These are phyloP conservation scores for Cordyceps cicadae DNA, from an alignment of 2,329 filamentous ascomycete genomes.

Conservation along the genomic window DNA sequence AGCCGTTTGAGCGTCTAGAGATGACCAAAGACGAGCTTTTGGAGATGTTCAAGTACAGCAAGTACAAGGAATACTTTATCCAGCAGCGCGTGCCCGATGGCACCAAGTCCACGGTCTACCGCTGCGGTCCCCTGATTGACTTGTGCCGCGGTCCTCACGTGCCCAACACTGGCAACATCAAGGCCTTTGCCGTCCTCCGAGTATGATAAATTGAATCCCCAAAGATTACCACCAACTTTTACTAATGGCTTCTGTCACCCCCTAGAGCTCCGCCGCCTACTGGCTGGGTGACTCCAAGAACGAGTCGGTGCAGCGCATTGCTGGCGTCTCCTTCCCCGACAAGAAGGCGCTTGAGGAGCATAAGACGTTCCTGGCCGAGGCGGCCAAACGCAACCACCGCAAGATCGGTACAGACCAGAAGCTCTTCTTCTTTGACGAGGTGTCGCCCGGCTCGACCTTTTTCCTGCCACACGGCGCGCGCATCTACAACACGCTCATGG, in stretches of 20 bases:
- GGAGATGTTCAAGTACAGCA: constrained; percentile 95
- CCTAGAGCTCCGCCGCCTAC: constrained; percentile 61
- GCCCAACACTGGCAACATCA: constrained; percentile 82
- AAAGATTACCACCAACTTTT: too few relatives aligned
- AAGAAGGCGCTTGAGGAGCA: constrained; percentile 93
- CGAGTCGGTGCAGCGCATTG: constrained; percentile 91
- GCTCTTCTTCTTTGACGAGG: constrained; percentile 92
- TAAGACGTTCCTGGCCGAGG: constrained; percentile 91
- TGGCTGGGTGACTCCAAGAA: constrained; percentile 92
- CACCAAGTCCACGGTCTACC: constrained; percentile 87
- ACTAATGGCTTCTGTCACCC: neutral
- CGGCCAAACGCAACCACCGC: constrained; percentile 93
- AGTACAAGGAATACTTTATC: constrained; percentile 98
- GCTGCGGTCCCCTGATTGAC: constrained; percentile 89
- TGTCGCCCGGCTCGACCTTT: constrained; percentile 89
- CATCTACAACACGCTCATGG: constrained; percentile 83
- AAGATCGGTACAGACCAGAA: constrained; percentile 94
- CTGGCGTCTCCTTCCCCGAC: constrained; percentile 89
- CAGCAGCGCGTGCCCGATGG: constrained; percentile 62
- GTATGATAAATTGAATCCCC: constrained; percentile 17
- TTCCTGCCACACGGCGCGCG: constrained; percentile 86
- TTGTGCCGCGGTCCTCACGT: constrained; percentile 93
- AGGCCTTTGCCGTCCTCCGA: constrained; percentile 91
- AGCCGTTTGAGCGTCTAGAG: constrained; percentile 82
- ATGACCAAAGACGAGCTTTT: constrained; percentile 85